Base-by-base conservation (phyloP, 768 basidiomycete species). In the Lenzites betulinus region DNA sequence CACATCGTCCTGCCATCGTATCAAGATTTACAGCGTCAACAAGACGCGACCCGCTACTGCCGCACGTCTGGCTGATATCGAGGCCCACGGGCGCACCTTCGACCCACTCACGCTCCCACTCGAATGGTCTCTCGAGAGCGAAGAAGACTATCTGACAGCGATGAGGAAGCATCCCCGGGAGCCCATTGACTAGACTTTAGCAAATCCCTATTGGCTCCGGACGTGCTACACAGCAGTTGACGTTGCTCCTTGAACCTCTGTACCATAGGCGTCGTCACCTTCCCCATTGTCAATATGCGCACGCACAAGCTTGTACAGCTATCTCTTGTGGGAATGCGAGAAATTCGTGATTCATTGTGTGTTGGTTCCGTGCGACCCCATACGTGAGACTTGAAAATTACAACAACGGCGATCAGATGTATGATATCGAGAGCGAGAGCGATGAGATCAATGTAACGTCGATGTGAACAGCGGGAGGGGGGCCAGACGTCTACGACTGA, bases 1-100 rank as follows among this genome's bases (percentile, higher is more conserved):
- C 46, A 83, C 82, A 0, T 83, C 81, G 15, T 82, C 81, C 1
- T 76, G 73, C 58, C 82, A 83, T 57, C 78, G 82, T 26, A 79
- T 85, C 74, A 82, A 82, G 67, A 46, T 85, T 1, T 83, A 81
- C 71, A 81, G 80, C 64, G 79, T 85, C 56, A 83, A 83, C 67
- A 75, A 59, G 50, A 68, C 76, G 2, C 72, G 68, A 48, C 75
- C 77, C 1, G 76, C 73, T 16, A 83, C 83, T 2, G 76, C 74
- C n/a, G 64, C 67, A 57, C 75, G 82, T 26, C 69, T 83, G 28
- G 72, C 70, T 47, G 73, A 76, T 48, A 70, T 82, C 36, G 75
- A 76, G 44, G 72, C 66, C 1, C 72, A 71, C 26, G 79, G 79
- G 5, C 63, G 77, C 48, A 66, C 68, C 23, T 75, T 82, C 69